phyloP scores from a whole-genome alignment of 2,329 filamentous ascomycete genomes.

The Ceratocystis ficicola region DNA sequence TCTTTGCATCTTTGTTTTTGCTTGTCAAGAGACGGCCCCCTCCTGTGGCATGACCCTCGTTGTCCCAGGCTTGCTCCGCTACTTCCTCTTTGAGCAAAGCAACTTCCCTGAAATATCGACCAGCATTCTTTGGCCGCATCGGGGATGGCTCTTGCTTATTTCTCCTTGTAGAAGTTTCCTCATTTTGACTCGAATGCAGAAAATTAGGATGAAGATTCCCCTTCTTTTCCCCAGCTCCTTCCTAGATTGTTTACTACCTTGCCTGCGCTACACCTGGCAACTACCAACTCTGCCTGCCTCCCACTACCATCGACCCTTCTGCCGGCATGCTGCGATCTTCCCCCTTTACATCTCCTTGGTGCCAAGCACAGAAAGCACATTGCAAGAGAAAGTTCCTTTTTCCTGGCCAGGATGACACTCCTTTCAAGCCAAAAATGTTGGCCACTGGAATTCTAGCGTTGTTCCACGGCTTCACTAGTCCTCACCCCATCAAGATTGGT shows the following conservation, averaged over 20 bases:
- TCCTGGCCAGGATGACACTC: neutral
- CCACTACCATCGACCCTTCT: neutral
- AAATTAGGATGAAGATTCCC: neutral
- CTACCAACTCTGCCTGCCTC: neutral
- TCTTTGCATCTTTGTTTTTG: neutral
- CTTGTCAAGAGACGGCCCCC: neutral
- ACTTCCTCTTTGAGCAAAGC: neutral
- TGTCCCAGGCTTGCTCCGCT: too few relatives aligned
- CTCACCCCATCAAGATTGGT: neutral
- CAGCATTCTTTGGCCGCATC: neutral
- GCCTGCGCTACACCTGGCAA: too few relatives aligned
- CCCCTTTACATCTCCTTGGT: neutral
- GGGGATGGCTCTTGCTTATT: neutral
- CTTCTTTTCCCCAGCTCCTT: neutral
- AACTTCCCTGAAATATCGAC: neutral
- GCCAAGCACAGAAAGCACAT: neutral
- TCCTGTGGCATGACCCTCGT: neutral
- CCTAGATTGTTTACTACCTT: neutral
- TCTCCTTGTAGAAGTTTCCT: neutral
- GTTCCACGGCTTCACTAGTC: neutral
- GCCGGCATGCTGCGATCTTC: neutral
- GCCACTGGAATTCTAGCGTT: slow-evolving; percentile 9
- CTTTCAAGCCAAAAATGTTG: neutral
- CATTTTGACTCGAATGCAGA: neutral
- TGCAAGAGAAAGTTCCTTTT: neutral